Evolutionary conservation across 2,329 filamentous ascomycete genomes (phyloP).

Genomic region (Neodidymelliopsis sp.): DNA sequence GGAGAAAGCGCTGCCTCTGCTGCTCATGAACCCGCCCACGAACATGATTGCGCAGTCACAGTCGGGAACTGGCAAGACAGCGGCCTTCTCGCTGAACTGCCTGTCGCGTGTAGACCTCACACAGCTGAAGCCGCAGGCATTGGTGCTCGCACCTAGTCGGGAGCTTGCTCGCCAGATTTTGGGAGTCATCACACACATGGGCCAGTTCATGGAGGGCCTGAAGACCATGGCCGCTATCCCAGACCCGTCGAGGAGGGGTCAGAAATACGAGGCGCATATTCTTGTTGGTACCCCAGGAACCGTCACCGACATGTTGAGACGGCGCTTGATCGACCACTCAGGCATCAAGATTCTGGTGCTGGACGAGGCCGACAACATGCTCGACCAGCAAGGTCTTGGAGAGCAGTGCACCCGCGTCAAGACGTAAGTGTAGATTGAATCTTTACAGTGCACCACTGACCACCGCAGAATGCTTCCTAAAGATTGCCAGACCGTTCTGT

Average conservation of each 20-base stretch:
- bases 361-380: constrained; percentile 98
- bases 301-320: constrained; percentile 84
- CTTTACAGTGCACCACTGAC: constrained; percentile 39
- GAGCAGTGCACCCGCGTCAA: constrained; percentile 95
- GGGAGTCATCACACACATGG: constrained; percentile 82
- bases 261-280: constrained; percentile 76
- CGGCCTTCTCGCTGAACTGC: constrained; percentile 92
- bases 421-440: constrained; percentile 61
- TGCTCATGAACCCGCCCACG: constrained; percentile 82
- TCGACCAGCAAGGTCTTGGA: constrained; percentile 92
- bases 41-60: constrained; percentile 99
- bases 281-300: constrained; percentile 95
- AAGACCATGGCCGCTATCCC: constrained; percentile 84
- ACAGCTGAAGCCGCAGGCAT: constrained; percentile 77
- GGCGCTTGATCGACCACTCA: constrained; percentile 74
- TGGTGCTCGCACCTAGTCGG: constrained; percentile 89
- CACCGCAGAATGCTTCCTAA: constrained; percentile 71
- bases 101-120: constrained; percentile 83
- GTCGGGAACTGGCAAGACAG: constrained; percentile 97
- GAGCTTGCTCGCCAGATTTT: constrained; percentile 96
- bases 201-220: constrained; percentile 79
- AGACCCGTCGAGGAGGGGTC: constrained; percentile 72
- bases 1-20: constrained; percentile 88
- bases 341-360: constrained; percentile 84
- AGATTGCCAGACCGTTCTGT: constrained; percentile 85